These are phyloP conservation scores for Staphylotrichum longicolle DNA, from an alignment of 495 filamentous ascomycete species.

Conservation along the genomic window DNA sequence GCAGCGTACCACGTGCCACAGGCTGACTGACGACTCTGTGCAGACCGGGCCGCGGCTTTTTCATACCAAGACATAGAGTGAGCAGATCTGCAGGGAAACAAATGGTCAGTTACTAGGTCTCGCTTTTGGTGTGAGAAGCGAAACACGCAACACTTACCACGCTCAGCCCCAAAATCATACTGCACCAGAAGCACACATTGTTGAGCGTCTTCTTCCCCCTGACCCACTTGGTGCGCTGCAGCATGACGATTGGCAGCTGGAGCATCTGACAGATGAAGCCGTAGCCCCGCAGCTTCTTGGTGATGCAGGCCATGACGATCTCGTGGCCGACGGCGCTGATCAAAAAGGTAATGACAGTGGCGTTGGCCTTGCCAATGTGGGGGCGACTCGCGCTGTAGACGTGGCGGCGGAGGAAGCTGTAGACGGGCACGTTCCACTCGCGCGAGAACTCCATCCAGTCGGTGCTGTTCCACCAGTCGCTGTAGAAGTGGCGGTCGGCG, in stretches of 20 bases:
- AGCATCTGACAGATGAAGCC: conserved; percentile 94
- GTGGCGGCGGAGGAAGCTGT: conserved; percentile 92
- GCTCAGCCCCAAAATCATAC: conserved; percentile 87
- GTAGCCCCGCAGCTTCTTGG: conserved; percentile 92
- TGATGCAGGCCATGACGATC: conserved; percentile 96
- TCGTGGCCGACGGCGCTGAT: conserved; percentile 88
- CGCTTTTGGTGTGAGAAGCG: neutral
- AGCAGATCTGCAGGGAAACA: conserved; percentile 44
- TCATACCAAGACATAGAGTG: conserved; percentile 52
- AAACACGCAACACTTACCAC: conserved; percentile 57
- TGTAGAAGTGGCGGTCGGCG: conserved; percentile 92
- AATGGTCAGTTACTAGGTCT: conserved; percentile 9
- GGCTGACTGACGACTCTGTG: neutral
- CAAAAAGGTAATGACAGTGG: conserved; percentile 89
- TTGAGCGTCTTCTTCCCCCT: conserved; percentile 74
- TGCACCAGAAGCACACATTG: conserved; percentile 92
- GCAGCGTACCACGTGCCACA: neutral
- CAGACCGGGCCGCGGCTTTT: neutral
- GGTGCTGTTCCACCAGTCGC: conserved; percentile 91
- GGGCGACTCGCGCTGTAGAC: conserved; percentile 80
- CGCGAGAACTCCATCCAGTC: conserved; percentile 95
- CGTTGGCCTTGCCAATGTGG: conserved; percentile 71
- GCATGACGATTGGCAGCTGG: conserved; percentile 87
- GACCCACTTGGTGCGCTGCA: conserved; percentile 78
- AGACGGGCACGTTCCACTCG: conserved; percentile 99